Percentiles rank a stretch among this genome's conserved stretches.
Conservation (phyloP, 2,329 filamentous ascomycete genomes). For the Furcasterigmium sp. region DNA sequence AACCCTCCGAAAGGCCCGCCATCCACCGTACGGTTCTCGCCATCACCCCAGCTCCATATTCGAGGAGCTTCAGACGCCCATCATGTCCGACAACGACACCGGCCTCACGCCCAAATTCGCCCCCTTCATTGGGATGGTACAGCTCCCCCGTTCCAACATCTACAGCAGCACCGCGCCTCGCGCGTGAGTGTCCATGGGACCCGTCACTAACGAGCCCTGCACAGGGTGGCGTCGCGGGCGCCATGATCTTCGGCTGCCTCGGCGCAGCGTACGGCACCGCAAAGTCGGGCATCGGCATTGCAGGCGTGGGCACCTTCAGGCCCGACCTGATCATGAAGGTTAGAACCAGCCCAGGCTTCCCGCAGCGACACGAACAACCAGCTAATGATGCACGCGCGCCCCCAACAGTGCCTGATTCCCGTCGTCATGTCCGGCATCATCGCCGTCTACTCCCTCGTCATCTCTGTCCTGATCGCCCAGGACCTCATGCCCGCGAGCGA, state of each 20-base stretch:
- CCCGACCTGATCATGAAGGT: slow-evolving; percentile 92
- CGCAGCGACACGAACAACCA: background rate
- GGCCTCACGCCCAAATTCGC: slow-evolving; percentile 72
- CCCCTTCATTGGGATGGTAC: slow-evolving; percentile 84
- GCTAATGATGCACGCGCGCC: background rate
- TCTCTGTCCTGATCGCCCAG: slow-evolving; percentile 90
- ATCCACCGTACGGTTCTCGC: slow-evolving; percentile 10
- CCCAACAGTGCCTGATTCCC: slow-evolving; percentile 67
- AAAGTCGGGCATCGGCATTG: slow-evolving; percentile 84
- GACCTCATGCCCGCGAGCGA: slow-evolving; percentile 68
- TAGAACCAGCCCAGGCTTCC: slow-evolving; percentile 13
- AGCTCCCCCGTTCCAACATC: slow-evolving; percentile 22
- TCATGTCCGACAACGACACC: slow-evolving; percentile 39
- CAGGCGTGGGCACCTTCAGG: slow-evolving; percentile 77
- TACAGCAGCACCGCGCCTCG: background rate
- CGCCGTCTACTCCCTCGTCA: slow-evolving; percentile 94
- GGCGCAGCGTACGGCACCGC: slow-evolving; percentile 85
- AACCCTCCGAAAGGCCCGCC: slow-evolving; percentile 12
- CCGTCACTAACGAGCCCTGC: background rate
- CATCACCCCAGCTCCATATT: slow-evolving; percentile 2
- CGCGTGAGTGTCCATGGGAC: background rate
- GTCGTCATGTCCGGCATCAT: slow-evolving; percentile 99
- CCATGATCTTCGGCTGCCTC: slow-evolving; percentile 77
- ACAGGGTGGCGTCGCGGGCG: slow-evolving; percentile 71
- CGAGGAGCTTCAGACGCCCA: slow-evolving; percentile 15